phyloP scores from a whole-genome alignment of 2,329 filamentous ascomycete genomes.

The Pyricularia sp. region DNA sequence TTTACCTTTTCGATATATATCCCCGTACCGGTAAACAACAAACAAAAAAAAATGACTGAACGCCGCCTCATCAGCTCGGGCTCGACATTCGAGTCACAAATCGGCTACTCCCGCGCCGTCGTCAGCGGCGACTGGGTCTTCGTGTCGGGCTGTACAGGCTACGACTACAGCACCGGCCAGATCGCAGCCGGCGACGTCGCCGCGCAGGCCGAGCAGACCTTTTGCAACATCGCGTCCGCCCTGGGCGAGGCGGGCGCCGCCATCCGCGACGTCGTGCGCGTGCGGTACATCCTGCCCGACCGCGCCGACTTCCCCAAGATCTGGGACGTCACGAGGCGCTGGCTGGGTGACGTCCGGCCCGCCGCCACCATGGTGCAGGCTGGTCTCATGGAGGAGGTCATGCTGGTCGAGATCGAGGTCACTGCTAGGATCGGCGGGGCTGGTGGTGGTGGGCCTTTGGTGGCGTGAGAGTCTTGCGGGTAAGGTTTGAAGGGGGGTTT shows the following conservation, averaged over 20 bases:
- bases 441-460: neutral
- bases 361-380: conserved; percentile 42
- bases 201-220: conserved; percentile 35
- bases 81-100: conserved; percentile 37
- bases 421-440: conserved; percentile 12
- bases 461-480: neutral
- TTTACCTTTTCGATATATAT: neutral
- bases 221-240: conserved; percentile 32
- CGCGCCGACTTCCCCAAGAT: conserved; percentile 31
- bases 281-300: conserved; percentile 37
- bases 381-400: conserved; percentile 34
- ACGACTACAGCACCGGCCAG: conserved; percentile 33
- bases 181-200: conserved; percentile 28
- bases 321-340: conserved; percentile 36
- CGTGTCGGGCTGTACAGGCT: conserved; percentile 44
- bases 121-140: conserved; percentile 36
- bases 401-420: conserved; percentile 26
- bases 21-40: neutral
- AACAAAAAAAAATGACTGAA: neutral
- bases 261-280: conserved; percentile 35
- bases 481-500: neutral
- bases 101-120: conserved; percentile 42
- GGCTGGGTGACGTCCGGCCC: conserved; percentile 34
- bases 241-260: conserved; percentile 28
- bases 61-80: conserved; percentile 28